phyloP scores from a whole-genome alignment of 352 stramenopile species.

The Blastocystis sp. region DNA sequence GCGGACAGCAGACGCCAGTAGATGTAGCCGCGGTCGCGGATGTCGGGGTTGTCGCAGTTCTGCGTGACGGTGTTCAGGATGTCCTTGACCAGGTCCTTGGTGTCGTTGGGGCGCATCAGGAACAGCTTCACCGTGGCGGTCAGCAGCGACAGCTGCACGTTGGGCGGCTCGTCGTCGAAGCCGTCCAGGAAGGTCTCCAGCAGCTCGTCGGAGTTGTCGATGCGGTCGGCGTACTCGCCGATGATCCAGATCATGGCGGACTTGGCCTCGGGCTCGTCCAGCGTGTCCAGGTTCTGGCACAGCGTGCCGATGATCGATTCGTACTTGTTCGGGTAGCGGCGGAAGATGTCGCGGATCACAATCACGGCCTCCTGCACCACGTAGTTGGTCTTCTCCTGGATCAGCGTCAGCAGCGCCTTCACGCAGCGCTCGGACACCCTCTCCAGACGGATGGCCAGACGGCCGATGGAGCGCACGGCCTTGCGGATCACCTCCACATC shows the following conservation, averaged over 20 bases:
- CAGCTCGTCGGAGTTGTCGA: conserved; percentile 97
- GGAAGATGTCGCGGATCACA: conserved; percentile 99
- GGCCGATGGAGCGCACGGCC: conserved; percentile 91
- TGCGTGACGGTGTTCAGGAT: conserved; percentile 95
- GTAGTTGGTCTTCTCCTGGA: conserved; percentile 98
- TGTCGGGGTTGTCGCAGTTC: conserved; percentile 94
- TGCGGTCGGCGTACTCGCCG: conserved; percentile 92
- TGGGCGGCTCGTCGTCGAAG: conserved; percentile 92
- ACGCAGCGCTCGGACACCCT: conserved; percentile 95
- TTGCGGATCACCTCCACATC: conserved; percentile 97
- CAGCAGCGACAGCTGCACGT: conserved; percentile 94
- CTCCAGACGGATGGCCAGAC: conserved; percentile 94
- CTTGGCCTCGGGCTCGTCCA: conserved; percentile 97
- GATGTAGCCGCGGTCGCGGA: conserved; percentile 96
- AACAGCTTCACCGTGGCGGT: conserved; percentile 98
- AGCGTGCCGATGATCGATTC: conserved; percentile 97
- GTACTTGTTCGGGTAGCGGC: conserved; percentile 97
- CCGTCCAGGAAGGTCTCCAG: conserved; percentile 96
- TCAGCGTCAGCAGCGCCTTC: conserved; percentile 94
- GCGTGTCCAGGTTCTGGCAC: conserved; percentile 97
- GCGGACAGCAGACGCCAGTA: conserved; percentile 97
- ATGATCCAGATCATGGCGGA: conserved; percentile 99
- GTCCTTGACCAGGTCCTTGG: conserved; percentile 91
- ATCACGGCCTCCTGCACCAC: conserved; percentile 98
- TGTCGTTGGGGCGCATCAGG: conserved; percentile 84